Percentiles rank a stretch among this genome's conserved stretches.
Conservation (phyloP, 805 yeast species). For the Ascoidea asiatica region DNA sequence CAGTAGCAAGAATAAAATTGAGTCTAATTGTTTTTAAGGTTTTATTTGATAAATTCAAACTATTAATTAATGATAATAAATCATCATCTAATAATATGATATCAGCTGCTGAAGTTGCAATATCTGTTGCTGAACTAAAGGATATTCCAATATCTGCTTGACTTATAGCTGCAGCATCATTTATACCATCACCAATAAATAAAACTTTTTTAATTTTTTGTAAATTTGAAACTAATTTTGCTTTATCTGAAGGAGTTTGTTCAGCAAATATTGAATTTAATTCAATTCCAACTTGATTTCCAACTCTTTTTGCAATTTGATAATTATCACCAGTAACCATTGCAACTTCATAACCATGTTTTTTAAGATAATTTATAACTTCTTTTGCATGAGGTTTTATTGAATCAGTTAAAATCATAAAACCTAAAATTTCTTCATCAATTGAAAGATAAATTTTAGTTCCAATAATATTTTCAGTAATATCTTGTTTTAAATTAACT, state of each 20-base stretch:
- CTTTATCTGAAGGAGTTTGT: constrained; percentile 67
- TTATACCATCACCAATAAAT: constrained; percentile 95
- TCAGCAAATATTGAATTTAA: constrained; percentile 55
- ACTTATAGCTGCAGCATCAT: constrained; percentile 93
- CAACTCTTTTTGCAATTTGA: constrained; percentile 50
- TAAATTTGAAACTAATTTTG: constrained; percentile 45
- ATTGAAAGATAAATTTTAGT: constrained; percentile 33
- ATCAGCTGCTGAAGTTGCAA: constrained; percentile 91
- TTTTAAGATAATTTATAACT: constrained; percentile 41
- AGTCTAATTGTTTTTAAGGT: constrained; percentile 65
- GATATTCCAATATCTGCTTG: constrained; percentile 85
- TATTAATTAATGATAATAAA: constrained; percentile 28
- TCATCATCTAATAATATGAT: constrained; percentile 44
- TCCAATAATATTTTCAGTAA: constrained; percentile 8
- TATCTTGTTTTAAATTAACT: constrained; percentile 16
- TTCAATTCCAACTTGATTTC: constrained; percentile 54
- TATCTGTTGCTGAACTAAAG: constrained; percentile 84
- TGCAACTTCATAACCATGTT: constrained; percentile 48
- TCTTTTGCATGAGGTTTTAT: constrained; percentile 51
- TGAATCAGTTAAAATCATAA: constrained; percentile 51
- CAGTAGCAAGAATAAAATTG: constrained; percentile 78
- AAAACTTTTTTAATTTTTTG: constrained; percentile 44
- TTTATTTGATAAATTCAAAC: constrained; percentile 52
- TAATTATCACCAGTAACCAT: constrained; percentile 84
- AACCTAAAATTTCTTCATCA: constrained; percentile 47